Evolutionary conservation across 345 rosid species (phyloP).

Genomic region (Salix arbutifolia): DNA sequence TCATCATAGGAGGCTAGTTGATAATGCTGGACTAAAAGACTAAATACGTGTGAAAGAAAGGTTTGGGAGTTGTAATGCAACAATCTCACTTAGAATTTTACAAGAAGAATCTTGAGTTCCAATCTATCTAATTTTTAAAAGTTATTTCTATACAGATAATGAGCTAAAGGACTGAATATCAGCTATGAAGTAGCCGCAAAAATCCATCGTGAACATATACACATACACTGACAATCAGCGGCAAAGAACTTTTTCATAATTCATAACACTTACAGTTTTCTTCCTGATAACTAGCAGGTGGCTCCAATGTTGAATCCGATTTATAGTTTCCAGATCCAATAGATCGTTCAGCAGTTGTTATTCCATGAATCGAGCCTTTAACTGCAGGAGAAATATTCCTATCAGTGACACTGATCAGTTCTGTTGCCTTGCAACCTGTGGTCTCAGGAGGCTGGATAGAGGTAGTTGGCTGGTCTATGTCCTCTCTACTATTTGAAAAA

Average conservation of each 20-base stretch:
- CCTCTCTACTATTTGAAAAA: constrained; percentile 57
- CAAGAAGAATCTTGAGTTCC: neutral
- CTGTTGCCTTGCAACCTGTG: constrained; percentile 41
- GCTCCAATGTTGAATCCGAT: constrained; percentile 44
- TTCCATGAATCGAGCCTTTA: constrained; percentile 46
- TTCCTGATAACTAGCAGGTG: constrained; percentile 47
- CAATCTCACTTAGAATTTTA: neutral
- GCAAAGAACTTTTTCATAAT: neutral
- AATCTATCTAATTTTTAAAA: neutral
- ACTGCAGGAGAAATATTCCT: constrained; percentile 38
- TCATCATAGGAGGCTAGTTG: neutral
- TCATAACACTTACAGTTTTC: constrained; percentile 54
- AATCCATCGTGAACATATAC: neutral
- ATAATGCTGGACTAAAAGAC: neutral
- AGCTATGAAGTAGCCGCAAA: neutral
- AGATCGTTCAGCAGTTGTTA: constrained; percentile 48
- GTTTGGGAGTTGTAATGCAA: neutral
- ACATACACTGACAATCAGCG: neutral
- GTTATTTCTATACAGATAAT: neutral
- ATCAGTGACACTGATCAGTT: constrained; percentile 37
- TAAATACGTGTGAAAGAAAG: neutral
- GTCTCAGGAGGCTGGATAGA: constrained; percentile 38
- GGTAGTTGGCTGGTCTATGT: constrained; percentile 45
- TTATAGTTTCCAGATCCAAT: constrained; percentile 43
- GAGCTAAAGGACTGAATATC: neutral